Evolutionary conservation across 75 land plant genomes (phyloP), one percentile per base, ranked within the genome.

Genomic region (Azolla pinnata): DNA sequence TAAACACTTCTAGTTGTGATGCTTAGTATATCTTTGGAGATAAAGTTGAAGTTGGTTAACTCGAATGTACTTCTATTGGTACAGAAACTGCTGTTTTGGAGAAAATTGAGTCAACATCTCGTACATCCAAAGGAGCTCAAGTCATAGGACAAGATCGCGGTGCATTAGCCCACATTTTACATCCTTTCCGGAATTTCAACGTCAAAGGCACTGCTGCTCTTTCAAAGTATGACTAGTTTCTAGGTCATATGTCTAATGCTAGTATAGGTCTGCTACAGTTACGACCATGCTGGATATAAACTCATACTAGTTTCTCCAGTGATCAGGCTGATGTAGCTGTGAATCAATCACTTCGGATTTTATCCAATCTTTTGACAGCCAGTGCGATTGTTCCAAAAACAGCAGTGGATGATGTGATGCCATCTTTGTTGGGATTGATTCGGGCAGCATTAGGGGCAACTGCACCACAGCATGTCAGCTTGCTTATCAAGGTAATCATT

Each of bases 51-150:
- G 28, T 44, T 60, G 29, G 4, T 17, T 35, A 29, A 9, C 40
- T 29, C 25, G 18, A 9, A 9, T 34, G 4, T 44, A 23, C 20
- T 46, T 2, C 54, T 27, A 26, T 26, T 52, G 7, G 4, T 25
- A 29, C 73, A 74, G 95, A 73, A 14, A 54, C 59, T 47, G 66
- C 72, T 35, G 67, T 73, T 2, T 67, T 93, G 59, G 87, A 93
- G 65, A 79, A 64, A 62, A 59, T 93, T 31, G 99, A 93, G 63
- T 70, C 56, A 34, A 75, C 62, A 35, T 93, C 96, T 14, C 81
- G 83, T 10, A 83, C 90, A 47, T 76, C 81, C 2, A 86, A 83
- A 63, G 99, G 99, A 61, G 99, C 99, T n/a, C 81, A 67, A 54
- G 64, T 60, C 25, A 79, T 88, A 67, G 75, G 79, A 25, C 87